Base-by-base conservation (phyloP, 805 yeast species). In the Yamadazyma akitaensis region DNA sequence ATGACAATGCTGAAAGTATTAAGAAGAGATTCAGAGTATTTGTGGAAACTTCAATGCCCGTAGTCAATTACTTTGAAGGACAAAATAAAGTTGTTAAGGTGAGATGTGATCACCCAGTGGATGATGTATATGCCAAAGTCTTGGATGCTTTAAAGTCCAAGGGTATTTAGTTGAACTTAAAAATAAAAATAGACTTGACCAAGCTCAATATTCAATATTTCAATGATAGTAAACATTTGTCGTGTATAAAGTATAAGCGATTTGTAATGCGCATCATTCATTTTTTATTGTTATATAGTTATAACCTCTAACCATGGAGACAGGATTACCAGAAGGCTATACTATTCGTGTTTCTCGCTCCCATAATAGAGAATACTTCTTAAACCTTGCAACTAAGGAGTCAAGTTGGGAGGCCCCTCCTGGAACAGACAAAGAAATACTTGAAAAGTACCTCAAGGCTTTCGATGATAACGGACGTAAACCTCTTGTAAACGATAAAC, bases 351-450 rank as follows among this genome's bases (percentile, higher is more conserved):
- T 81, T 45, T 88, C 96, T 36, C 80, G 82, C 50, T 84, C 94
- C 13, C 89, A 88, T 60, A 80, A 87, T 58, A 79, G 88, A 56
- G 96, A 92, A 49, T 94, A 94, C 68, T 94, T 73, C 66, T 83
- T 77, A 67, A 81, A 91, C 60, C 79, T 82, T 25, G 73, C 74
- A 36, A 81, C 90, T 1, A 76, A 80, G 39, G 83, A 83, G 60
- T 86, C 96, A 0, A 74, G 82, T 33, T 94, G 99, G 99, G 91
- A 84, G 46, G 87, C 96, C 10, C 99, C 99, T 2, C 79, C 72
- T 42, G 96, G 92, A 3, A 81, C 96, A 1, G 86, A 94, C 55
- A 61, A 75, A 13, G 80, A 66, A 1, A 70, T 73, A 54, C 72
- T 92, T 49, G 72, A 77, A 34, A 68, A 67, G 13, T 88, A 87